These are phyloP conservation scores for Cyberlindnera japonica DNA, from an alignment of 805 yeast species.

Conservation along the genomic window DNA sequence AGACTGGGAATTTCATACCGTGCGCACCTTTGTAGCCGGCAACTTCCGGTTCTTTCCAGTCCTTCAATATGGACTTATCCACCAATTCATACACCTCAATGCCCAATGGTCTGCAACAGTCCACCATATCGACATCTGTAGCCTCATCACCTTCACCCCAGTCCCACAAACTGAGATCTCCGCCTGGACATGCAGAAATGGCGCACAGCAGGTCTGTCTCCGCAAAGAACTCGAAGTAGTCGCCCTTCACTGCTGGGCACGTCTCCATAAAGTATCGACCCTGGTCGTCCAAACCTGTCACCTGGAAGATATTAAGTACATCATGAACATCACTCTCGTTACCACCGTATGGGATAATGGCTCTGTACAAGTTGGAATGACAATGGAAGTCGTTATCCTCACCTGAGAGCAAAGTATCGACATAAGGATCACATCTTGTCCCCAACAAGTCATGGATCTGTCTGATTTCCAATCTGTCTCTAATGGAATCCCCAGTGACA, in stretches of 20 bases:
- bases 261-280: slow-evolving; percentile 72
- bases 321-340: slow-evolving; percentile 67
- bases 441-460: slow-evolving; percentile 63
- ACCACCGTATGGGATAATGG: slow-evolving; percentile 56
- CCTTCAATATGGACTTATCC: slow-evolving; percentile 41
- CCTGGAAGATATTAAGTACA: slow-evolving; percentile 65
- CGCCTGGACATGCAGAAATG: slow-evolving; percentile 67
- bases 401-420: slow-evolving; percentile 59
- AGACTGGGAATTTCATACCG: slow-evolving; percentile 37
- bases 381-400: slow-evolving; percentile 65
- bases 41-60: slow-evolving; percentile 50
- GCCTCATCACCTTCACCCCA: slow-evolving; percentile 60
- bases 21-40: slow-evolving; percentile 55
- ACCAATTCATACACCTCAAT: slow-evolving; percentile 56
- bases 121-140: slow-evolving; percentile 48
- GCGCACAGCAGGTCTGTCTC: slow-evolving; percentile 64
- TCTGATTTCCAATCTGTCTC: slow-evolving; percentile 59
- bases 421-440: slow-evolving; percentile 68
- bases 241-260: slow-evolving; percentile 56
- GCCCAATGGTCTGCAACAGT: slow-evolving; percentile 59
- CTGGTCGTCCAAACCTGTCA: slow-evolving; percentile 60
- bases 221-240: slow-evolving; percentile 64
- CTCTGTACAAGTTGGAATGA: slow-evolving; percentile 59
- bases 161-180: slow-evolving; percentile 64
- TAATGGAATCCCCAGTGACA: slow-evolving; percentile 57